Evolutionary conservation across 2,329 filamentous ascomycete genomes (phyloP), one percentile per base, ranked within the genome.

Genomic region (Lachnellula hyalina): DNA sequence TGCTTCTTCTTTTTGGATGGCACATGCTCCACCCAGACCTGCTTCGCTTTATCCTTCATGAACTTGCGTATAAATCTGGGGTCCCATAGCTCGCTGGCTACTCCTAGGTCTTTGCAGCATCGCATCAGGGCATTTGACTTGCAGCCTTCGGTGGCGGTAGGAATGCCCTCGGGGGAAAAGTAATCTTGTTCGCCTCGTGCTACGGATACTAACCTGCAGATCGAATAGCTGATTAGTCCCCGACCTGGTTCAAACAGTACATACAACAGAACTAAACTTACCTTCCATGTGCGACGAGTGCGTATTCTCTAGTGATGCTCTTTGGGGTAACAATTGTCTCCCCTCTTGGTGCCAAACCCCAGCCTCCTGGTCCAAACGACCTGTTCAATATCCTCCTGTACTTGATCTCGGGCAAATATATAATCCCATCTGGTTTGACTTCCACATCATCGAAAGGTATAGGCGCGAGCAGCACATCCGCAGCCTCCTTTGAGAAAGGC

Each of bases 371-470:
- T 0, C 94, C 93, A 74, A 99, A 99, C 0, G 91, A 90, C 66
- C 79, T 77, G 71, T 97, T 96, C 65, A 99, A 73, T 61, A 96
- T 93, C 60, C 93, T 79, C 45, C 94, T 79, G 75, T 99, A 99
- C 75, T 97, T 96, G 77, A 99, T 97, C 78, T 99, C 94, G 12
- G 94, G 94, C 55, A 99, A 77, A 71, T 97, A 99, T 56, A 97
- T 77, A 63, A 99, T 93, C 35, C 94, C 94, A 74, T 99, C 94
- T 34, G 94, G 93, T 77, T 99, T 99, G 69, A 99, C 87, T 76
- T 99, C 94, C 53, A 99, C 85, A 72, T 97, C 93, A 47, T 85
- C 80, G 0, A 81, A 74, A 52, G 83, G 75, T 12, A 96, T 70
- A 1, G 85, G 84, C 54, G 80, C 78, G 25, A 85, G 75, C 17